phyloP scores from a whole-genome alignment of 768 basidiomycete species.

The Psilocybe tampanensis region DNA sequence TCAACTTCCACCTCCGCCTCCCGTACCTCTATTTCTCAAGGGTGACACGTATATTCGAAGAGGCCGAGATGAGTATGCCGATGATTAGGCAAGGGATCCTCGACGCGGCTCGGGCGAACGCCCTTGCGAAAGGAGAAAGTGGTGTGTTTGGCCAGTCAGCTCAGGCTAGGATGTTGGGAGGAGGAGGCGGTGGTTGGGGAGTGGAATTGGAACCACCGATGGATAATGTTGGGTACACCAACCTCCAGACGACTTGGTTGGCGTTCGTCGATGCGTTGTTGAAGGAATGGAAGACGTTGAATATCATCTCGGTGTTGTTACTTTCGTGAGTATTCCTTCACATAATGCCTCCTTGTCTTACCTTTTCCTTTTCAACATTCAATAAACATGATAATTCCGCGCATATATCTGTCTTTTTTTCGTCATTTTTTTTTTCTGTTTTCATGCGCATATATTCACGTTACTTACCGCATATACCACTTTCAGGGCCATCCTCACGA shows the following conservation, averaged over 20 bases:
- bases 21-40: slow-evolving; percentile 71
- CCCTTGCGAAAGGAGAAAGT: not conserved
- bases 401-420: not conserved
- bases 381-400: not conserved
- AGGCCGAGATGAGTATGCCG: slow-evolving; percentile 62
- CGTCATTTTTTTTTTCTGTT: not conserved
- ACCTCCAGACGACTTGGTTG: slow-evolving; percentile 39
- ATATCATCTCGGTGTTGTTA: slow-evolving; percentile 29
- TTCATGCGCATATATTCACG: not conserved
- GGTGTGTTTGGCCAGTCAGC: not conserved
- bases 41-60: slow-evolving; percentile 68
- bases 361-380: not conserved
- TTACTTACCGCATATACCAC: not conserved
- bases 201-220: not conserved
- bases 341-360: not conserved
- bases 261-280: slow-evolving; percentile 27
- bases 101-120: slow-evolving; percentile 15
- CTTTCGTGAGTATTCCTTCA: slow-evolving; percentile 20
- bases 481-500: slow-evolving; percentile 30
- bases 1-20: slow-evolving; percentile 52
- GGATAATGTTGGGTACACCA: slow-evolving; percentile 8
- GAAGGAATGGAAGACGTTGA: slow-evolving; percentile 30
- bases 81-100: slow-evolving; percentile 53
- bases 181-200: not conserved
- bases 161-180: not conserved